Base-by-base conservation (phyloP, 2,329 filamentous ascomycete genomes). In the Sclerotiophoma versabilis region DNA sequence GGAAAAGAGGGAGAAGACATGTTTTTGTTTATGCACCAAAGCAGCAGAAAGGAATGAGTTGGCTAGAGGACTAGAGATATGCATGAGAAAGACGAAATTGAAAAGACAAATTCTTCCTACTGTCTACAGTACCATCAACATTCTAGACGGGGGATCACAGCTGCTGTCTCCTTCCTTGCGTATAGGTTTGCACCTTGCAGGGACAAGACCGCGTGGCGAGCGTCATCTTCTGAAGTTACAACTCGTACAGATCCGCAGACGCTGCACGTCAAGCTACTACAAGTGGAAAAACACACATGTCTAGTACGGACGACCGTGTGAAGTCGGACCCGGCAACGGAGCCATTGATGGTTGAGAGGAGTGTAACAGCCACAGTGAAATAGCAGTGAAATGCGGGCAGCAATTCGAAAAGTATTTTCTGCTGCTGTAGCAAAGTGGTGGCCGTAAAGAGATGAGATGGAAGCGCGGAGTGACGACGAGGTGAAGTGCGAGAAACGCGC, bases 31-130 rank as follows among this genome's bases (percentile, higher is more conserved):
- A 9, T 45, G 14, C 12, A 57, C 54, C 54, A 47, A 57, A 58
- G 36, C 19, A 49, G 27, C 12, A 48, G 23, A 41, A 54, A 48
- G 49, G 46, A 62, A 58, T 62, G 55, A 41, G 36, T 56, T 54
- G 49, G 8, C 54, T 23, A 29, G 52, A 39, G 34, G 27, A 58
- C 30, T 29, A n/a, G 8, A 39, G 27, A 56, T 54, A 54, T 50
- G 53, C 14, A 49, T 45, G 20, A 38, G 23, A 22, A 33, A 17
- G 5, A 11, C n/a, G 33, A 54, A 26, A 48, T 38, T 43, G 25
- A 41, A 37, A 23, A 45, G 39, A 33, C 14, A 23, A 26, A 41
- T 25, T 44, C 37, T 49, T 51, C 34, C 50, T 46, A 54, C 50
- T 43, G 25, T 38, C 25, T 39, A 29, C 29, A n/a, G 17, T 17